Conservation (phyloP, 2,329 filamentous ascomycete genomes). For the Helicocarpus griseus region DNA sequence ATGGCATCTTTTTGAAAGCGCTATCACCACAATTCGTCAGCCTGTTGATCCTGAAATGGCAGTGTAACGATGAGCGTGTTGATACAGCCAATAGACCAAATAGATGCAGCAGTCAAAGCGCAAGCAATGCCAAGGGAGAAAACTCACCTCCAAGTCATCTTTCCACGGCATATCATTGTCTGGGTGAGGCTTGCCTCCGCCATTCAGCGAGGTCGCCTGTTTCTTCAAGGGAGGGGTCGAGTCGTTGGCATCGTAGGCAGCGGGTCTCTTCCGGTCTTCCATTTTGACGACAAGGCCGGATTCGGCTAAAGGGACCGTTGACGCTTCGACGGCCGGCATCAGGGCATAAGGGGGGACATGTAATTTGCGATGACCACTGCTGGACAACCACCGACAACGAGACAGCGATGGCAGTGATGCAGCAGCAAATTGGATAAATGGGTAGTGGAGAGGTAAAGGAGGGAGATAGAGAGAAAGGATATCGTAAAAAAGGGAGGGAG, state of each 20-base stretch:
- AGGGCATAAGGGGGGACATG: conserved; percentile 39
- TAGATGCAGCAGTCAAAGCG: background rate
- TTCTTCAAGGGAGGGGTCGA: conserved; percentile 83
- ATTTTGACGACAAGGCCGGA: conserved; percentile 76
- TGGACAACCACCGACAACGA: conserved; percentile 18
- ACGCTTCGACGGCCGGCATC: conserved; percentile 77
- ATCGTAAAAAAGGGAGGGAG: background rate
- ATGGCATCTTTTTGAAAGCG: conserved; percentile 94
- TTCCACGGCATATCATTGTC: conserved; percentile 61
- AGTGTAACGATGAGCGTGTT: conserved; percentile 8
- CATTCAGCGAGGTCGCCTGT: conserved; percentile 64
- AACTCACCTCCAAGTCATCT: conserved; percentile 64
- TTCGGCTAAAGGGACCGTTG: conserved; percentile 66
- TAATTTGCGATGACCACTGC: conserved; percentile 21
- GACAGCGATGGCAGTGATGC: background rate
- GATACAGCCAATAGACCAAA: background rate
- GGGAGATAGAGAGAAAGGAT: conserved; percentile 3
- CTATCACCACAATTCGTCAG: conserved; percentile 39
- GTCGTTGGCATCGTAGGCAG: conserved; percentile 69
- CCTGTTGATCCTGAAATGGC: background rate
- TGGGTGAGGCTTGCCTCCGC: conserved; percentile 53
- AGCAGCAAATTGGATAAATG: conserved; percentile 20
- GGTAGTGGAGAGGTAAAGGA: conserved; percentile 17
- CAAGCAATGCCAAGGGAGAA: conserved; percentile 19
- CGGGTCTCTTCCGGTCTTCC: conserved; percentile 98